Evolutionary conservation across 73 alveolate species (phyloP), one percentile per base, ranked within the genome.

Genomic region (Tetrahymena elliotti): DNA sequence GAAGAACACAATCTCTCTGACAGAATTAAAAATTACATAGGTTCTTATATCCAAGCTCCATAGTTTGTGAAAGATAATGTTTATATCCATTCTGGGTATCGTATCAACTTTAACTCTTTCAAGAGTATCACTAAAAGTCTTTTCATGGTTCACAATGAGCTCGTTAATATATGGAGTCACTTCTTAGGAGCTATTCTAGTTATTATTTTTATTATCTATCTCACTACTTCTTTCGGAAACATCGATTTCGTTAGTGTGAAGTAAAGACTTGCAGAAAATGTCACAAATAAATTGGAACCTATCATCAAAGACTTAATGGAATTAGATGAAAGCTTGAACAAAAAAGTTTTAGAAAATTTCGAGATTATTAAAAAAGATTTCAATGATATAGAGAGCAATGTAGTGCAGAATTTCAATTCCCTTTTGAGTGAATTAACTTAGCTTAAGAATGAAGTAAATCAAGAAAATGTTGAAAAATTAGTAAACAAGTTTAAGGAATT

Each of bases 101-200:
- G 99, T 84, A 97, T 98, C 95, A 96, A 97, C 96, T 98, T 96
- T 94, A 96, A 97, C 84, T 95, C 97, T 20, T 92, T 96, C 83
- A 53, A 93, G n/a, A 95, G 96, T 53, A 94, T 97, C 10, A 83
- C 98, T 93, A 97, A 96, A 83, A 94, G 98, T 18, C 95, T 98
- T 47, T 98, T 98, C 93, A 95, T 93, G 96, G 95, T 95, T n/a
- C 99, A 98, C 93, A 98, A 98, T 95, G 99, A 98, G 95, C 96
- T 98, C 22, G 96, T 98, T 53, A 98, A 98, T 95, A 97, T 98
- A 47, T 98, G 99, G 99, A 97, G 98, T 82, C 99, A 98, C 93
- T 47, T 98, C 24, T 84, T 98, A 84, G 99, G 99, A 31, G 97
- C 96, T 24, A 83, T 94, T 34, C 39, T 94, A 15, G 93, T 94